phyloP scores from a whole-genome alignment of 2,329 filamentous ascomycete genomes.

The Saccharata proteae region DNA sequence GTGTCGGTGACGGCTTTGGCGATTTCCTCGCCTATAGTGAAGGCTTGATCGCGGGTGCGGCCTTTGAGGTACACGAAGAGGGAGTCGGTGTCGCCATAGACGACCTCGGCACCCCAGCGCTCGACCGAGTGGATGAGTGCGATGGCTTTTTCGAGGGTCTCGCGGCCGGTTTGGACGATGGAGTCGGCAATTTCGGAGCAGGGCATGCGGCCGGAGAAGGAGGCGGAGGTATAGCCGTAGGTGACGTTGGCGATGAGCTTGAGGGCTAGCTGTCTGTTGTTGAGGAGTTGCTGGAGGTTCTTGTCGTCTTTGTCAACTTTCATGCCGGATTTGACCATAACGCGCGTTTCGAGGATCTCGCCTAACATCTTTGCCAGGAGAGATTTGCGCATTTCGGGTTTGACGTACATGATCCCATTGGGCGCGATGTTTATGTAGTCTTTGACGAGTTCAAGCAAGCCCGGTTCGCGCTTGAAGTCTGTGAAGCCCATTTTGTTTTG shows the following conservation, averaged over 20 bases:
- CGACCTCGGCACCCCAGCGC: constrained; percentile 87
- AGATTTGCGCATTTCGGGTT: constrained; percentile 74
- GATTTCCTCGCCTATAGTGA: constrained; percentile 86
- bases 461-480: constrained; percentile 66
- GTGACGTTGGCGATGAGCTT: constrained; percentile 98
- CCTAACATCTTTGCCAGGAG: constrained; percentile 91
- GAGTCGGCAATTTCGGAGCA: constrained; percentile 96
- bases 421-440: constrained; percentile 86
- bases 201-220: constrained; percentile 94
- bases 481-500: constrained; percentile 90
- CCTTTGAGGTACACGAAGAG: constrained; percentile 85
- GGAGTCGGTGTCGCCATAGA: constrained; percentile 96
- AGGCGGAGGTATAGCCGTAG: constrained; percentile 94
- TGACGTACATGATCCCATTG: constrained; percentile 94
- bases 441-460: constrained; percentile 64
- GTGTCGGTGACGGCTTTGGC: constrained; percentile 73
- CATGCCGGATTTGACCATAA: constrained; percentile 98
- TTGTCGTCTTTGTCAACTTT: constrained; percentile 84
- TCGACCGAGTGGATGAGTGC: constrained; percentile 80
- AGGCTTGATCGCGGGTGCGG: constrained; percentile 75
- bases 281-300: constrained; percentile 70
- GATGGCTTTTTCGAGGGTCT: constrained; percentile 89
- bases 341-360: constrained; percentile 86
- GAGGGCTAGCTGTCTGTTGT: constrained; percentile 85
- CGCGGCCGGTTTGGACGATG: constrained; percentile 90